A percentile compares a stretch with the other conserved stretches of the same genome.
phyloP scores from a whole-genome alignment of 2,329 filamentous ascomycete genomes.

The Knufia petricola region DNA sequence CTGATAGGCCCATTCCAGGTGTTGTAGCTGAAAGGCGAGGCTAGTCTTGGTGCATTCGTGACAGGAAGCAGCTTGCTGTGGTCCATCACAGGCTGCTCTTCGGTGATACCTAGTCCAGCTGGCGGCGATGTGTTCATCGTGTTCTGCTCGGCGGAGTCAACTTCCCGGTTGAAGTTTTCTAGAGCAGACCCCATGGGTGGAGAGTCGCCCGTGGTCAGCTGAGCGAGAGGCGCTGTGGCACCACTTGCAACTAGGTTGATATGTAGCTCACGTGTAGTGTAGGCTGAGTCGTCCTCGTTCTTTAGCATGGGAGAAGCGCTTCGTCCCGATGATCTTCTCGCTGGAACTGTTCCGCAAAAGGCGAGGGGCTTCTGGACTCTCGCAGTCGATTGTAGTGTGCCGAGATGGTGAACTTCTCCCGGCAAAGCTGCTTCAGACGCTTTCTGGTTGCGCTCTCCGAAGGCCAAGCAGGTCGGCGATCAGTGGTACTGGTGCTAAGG shows the following conservation, averaged over 20 bases:
- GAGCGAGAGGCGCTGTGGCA: conserved; percentile 30
- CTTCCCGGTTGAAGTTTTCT: conserved; percentile 29
- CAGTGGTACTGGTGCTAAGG: conserved; percentile 15
- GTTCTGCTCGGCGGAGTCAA: conserved; percentile 15
- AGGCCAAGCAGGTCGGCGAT: conserved; percentile 41
- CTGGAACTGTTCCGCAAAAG: conserved; percentile 36
- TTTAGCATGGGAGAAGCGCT: conserved; percentile 1
- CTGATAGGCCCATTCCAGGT: conserved; percentile 37
- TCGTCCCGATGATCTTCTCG: conserved; percentile 22
- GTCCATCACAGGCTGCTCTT: conserved; percentile 10
- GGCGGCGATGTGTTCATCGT: conserved; percentile 12
- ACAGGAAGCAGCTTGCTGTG: conserved; percentile 17
- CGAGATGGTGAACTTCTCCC: conserved; percentile 51
- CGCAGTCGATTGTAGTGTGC: conserved; percentile 56
- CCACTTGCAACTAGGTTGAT: conserved; percentile 35
- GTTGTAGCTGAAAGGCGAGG: conserved; percentile 41
- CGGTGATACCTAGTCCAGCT: conserved; percentile 16
- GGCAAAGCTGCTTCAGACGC: conserved; percentile 50
- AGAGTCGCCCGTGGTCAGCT: conserved; percentile 26
- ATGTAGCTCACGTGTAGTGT: conserved; percentile 36
- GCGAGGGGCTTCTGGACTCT: conserved; percentile 51
- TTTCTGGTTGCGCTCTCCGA: conserved; percentile 49
- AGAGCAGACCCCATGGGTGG: conserved; percentile 20
- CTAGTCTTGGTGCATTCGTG: conserved; percentile 32
- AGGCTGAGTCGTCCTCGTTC: conserved; percentile 24